Percentiles rank a stretch among this genome's conserved stretches.
These are phyloP conservation scores for Chenopodium formosanum DNA, from an alignment of 148 eudicot species.

Conservation along the genomic window DNA sequence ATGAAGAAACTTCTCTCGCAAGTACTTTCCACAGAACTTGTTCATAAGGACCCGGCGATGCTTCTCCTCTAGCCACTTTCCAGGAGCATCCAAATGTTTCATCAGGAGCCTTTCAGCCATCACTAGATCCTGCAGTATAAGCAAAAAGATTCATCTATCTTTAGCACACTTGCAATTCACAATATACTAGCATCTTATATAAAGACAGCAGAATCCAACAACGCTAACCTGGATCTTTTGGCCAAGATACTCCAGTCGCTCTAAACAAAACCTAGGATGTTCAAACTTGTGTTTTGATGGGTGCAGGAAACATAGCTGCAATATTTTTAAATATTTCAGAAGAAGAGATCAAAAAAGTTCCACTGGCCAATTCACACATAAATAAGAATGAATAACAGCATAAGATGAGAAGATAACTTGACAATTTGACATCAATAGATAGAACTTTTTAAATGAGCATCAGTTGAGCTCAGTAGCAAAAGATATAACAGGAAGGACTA, in stretches of 20 bases:
- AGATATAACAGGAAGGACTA: neutral
- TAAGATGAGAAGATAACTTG: neutral
- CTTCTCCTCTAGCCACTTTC: conserved; percentile 74
- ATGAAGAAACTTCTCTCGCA: conserved; percentile 81
- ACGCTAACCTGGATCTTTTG: conserved; percentile 93
- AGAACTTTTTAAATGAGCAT: neutral
- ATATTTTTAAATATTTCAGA: neutral
- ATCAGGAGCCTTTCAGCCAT: conserved; percentile 94
- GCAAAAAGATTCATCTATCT: conserved; percentile 6
- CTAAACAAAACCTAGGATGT: conserved; percentile 97
- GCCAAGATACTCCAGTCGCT: conserved; percentile 91
- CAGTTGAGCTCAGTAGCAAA: neutral
- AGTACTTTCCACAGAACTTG: conserved; percentile 86
- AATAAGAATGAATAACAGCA: neutral
- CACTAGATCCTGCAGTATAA: conserved; percentile 74
- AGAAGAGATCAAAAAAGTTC: conserved; percentile 1
- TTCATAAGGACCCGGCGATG: conserved; percentile 86
- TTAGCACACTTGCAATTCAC: neutral
- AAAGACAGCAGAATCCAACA: conserved; percentile 1
- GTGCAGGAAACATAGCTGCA: conserved; percentile 85
- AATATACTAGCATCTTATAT: neutral
- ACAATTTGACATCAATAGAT: neutral
- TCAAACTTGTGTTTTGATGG: conserved; percentile 91
- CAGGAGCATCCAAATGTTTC: conserved; percentile 98
- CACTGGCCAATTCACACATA: too few relatives aligned